Base-by-base conservation (phyloP, 2,329 filamentous ascomycete species). In the Seiridium unicorne region DNA sequence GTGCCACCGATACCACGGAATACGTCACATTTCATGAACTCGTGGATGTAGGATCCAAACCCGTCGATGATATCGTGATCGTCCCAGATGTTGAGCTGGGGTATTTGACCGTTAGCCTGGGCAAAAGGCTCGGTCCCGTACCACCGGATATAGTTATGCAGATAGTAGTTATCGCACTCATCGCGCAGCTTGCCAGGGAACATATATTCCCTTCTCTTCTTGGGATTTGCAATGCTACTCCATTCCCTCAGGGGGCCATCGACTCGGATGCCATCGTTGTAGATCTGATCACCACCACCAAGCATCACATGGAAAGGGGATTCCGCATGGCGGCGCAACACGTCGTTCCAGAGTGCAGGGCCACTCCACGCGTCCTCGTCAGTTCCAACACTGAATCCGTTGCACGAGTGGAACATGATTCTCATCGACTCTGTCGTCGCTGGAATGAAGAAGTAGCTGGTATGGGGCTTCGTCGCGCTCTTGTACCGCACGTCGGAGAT, bases 401-500 rank as follows among this genome's bases (percentile, higher is more conserved):
- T 99, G 79, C 95, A 97, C 60, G 92, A 97, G 79, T 97, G 91
- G 76, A 97, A 99, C 92, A 98, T 96, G 71, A 97, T 91, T 72
- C 96, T 92, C 94, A 99, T 98, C 4, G 91, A 91, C 75, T 97
- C 89, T 49, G 87, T 85, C 60, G 83, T 81, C 10, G 91, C 92
- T 10, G 95, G 94, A 4, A 98, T 86, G 81, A 90, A 96, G 76
- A 99, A 99, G 55, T 66, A 85, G 77, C 83, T 96, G 79, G 73
- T 76, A 61, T 77, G 79, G 5, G 81, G 80, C 71, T 86, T 85
- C 64, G 79, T 80, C 44, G 79, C 76, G 64, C 83, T 84, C 57
- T 81, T 77, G 69, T 88, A 89, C 53, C 80, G 82, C 70, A 95
- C 77, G 11, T 84, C 84, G 6, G 86, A 84, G 61, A 97, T 84